phyloP scores from a whole-genome alignment of 2,329 filamentous ascomycete species.

The Colletotrichum sp. region DNA sequence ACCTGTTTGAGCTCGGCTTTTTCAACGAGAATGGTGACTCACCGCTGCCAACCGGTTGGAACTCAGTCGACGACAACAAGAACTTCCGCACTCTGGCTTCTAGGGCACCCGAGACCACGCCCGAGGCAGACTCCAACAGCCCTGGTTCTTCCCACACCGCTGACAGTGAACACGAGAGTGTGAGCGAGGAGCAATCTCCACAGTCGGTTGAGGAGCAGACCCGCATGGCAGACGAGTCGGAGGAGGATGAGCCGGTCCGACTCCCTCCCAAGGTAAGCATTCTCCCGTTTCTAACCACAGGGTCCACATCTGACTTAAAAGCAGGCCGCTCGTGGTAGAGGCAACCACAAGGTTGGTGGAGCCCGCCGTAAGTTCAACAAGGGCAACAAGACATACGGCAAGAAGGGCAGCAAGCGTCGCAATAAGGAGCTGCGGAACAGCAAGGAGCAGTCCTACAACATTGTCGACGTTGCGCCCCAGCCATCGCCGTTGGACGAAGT shows the following conservation, averaged over 20 bases:
- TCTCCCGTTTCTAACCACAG: background rate
- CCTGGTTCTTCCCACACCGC: constrained; percentile 52
- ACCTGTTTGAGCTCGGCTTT: constrained; percentile 79
- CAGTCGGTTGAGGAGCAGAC: constrained; percentile 39
- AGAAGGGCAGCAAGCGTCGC: constrained; percentile 53
- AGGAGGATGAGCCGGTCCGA: constrained; percentile 54
- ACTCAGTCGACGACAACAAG: constrained; percentile 62
- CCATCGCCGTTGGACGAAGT: constrained; percentile 25
- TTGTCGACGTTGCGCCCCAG: constrained; percentile 24
- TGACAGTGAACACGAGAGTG: constrained; percentile 58
- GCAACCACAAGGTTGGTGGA: constrained; percentile 21
- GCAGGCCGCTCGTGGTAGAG: constrained; percentile 11
- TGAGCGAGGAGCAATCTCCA: constrained; percentile 52
- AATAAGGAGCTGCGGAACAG: constrained; percentile 44
- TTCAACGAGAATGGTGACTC: constrained; percentile 58
- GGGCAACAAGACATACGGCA: constrained; percentile 49
- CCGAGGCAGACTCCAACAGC: constrained; percentile 48
- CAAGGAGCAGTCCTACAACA: constrained; percentile 40
- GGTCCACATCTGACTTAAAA: constrained; percentile 8
- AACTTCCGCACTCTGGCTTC: constrained; percentile 56
- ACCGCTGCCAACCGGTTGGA: constrained; percentile 74
- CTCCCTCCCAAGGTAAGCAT: constrained; percentile 37
- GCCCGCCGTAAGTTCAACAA: constrained; percentile 55
- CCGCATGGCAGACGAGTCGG: constrained; percentile 64
- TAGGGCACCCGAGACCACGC: constrained; percentile 48